These are phyloP conservation scores for Styphnolobium japonicum DNA, from an alignment of 306 rosid genomes.

Conservation along the genomic window DNA sequence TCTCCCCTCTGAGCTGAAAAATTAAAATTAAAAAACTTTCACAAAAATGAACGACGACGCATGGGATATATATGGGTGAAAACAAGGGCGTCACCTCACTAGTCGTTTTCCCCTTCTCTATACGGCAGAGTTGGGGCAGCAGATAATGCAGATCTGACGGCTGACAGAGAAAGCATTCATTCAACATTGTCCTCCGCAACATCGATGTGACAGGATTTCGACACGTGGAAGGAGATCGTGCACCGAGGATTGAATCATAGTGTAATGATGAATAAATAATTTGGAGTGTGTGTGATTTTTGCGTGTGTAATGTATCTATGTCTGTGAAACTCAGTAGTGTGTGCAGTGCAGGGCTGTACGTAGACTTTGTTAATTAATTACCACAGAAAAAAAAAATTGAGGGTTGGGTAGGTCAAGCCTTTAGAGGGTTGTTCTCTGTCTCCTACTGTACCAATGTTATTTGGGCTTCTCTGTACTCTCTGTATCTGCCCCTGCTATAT, in stretches of 20 bases:
- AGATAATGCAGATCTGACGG: slow-evolving; percentile 59
- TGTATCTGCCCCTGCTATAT: no score
- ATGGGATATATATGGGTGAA: slow-evolving; percentile 35
- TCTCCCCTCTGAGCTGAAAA: background rate
- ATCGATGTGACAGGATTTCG: slow-evolving; percentile 50
- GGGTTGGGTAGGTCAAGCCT: slow-evolving; percentile 35
- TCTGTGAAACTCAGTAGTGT: background rate
- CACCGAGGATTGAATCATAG: slow-evolving; percentile 60
- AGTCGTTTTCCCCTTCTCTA: slow-evolving; percentile 45
- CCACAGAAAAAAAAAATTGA: background rate
- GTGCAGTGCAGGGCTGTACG: background rate
- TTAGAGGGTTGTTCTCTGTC: slow-evolving; percentile 31
- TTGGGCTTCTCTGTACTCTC: slow-evolving; percentile 26
- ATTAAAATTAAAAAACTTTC: no score
- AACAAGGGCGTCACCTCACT: slow-evolving; percentile 48
- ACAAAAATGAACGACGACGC: slow-evolving; percentile 48
- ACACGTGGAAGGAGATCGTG: slow-evolving; percentile 51
- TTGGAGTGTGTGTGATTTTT: slow-evolving; percentile 35
- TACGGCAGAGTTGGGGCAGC: background rate
- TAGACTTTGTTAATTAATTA: background rate
- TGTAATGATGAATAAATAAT: slow-evolving; percentile 85
- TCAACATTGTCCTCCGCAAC: slow-evolving; percentile 35
- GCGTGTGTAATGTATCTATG: slow-evolving; percentile 20
- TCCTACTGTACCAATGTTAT: background rate
- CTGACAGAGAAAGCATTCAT: slow-evolving; percentile 31